phyloP scores from a whole-genome alignment of 2,329 filamentous ascomycete genomes.

The Torrubiellomyces zombiae region DNA sequence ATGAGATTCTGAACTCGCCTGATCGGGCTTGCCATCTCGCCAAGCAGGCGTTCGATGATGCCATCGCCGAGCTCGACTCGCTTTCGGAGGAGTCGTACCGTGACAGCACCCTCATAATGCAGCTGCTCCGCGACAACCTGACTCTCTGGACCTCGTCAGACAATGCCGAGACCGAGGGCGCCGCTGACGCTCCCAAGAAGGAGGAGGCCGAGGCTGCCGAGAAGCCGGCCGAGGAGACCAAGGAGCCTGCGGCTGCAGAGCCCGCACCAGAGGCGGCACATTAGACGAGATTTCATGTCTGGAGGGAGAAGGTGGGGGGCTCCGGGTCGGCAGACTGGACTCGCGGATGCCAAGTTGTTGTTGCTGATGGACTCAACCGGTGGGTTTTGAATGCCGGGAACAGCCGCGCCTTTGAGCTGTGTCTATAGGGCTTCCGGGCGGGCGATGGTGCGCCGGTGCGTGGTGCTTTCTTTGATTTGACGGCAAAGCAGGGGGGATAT shows the following conservation, averaged over 20 bases:
- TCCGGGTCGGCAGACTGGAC: slow-evolving; percentile 18
- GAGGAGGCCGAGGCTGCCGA: slow-evolving; percentile 34
- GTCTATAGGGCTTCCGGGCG: slow-evolving; percentile 18
- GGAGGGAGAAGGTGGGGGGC: too few species aligned
- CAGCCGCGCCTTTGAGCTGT: too few species aligned
- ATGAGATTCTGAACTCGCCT: slow-evolving; percentile 96
- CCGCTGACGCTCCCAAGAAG: slow-evolving; percentile 41
- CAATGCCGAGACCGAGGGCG: slow-evolving; percentile 57
- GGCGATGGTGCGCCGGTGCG: slow-evolving; percentile 16
- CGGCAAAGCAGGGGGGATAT: slow-evolving; percentile 17
- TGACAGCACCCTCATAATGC: slow-evolving; percentile 98
- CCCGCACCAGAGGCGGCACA: slow-evolving; percentile 31
- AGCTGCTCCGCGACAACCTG: slow-evolving; percentile 93
- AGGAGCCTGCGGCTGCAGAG: slow-evolving; percentile 30
- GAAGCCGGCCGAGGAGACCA: slow-evolving; percentile 25
- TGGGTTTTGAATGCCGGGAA: too few species aligned
- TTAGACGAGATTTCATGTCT: too few species aligned
- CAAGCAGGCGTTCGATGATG: slow-evolving; percentile 98
- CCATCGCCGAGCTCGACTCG: slow-evolving; percentile 95
- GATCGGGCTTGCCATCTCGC: slow-evolving; percentile 95
- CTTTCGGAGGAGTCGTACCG: slow-evolving; percentile 97
- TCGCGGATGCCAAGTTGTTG: too few species aligned
- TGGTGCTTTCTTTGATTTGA: slow-evolving; percentile 12
- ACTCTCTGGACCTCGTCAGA: slow-evolving; percentile 97
- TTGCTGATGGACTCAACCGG: too few species aligned